These are phyloP conservation scores for Blumeriella jaapii DNA, from an alignment of 2,329 filamentous ascomycete species.

Conservation along the genomic window DNA sequence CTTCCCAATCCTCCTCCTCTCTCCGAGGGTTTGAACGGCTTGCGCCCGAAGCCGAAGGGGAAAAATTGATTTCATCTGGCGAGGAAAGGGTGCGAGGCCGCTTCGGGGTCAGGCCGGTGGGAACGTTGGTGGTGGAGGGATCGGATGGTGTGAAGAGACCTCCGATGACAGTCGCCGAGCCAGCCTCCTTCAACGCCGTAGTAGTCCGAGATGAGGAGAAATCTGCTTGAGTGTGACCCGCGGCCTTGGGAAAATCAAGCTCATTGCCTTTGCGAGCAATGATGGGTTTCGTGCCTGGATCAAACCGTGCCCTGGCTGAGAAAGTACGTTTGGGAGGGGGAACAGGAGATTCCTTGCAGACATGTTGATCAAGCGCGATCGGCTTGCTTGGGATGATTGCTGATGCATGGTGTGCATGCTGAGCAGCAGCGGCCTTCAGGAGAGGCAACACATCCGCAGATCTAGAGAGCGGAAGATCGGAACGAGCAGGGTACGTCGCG, in stretches of 20 bases:
- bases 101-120: background rate
- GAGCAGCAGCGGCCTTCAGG: background rate
- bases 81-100: too few relatives aligned
- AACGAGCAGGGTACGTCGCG: too few relatives aligned
- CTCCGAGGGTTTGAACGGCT: background rate
- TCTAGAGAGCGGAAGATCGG: too few relatives aligned
- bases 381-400: background rate
- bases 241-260: background rate
- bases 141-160: background rate
- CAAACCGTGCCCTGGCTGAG: background rate
- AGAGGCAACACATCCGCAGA: too few relatives aligned
- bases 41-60: background rate
- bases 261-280: background rate
- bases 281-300: background rate
- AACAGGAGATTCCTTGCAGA: background rate
- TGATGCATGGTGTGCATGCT: background rate
- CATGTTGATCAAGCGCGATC: background rate
- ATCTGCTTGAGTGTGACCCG: background rate
- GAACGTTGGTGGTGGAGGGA: background rate
- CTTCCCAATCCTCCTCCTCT: slow-evolving; percentile 14
- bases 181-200: background rate
- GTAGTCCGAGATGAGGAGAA: background rate
- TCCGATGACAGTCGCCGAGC: background rate
- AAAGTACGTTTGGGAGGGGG: background rate
- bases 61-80: background rate